Evolutionary conservation across 2,329 filamentous ascomycete species (phyloP).

Genomic region (Penicillium corylophilum): DNA sequence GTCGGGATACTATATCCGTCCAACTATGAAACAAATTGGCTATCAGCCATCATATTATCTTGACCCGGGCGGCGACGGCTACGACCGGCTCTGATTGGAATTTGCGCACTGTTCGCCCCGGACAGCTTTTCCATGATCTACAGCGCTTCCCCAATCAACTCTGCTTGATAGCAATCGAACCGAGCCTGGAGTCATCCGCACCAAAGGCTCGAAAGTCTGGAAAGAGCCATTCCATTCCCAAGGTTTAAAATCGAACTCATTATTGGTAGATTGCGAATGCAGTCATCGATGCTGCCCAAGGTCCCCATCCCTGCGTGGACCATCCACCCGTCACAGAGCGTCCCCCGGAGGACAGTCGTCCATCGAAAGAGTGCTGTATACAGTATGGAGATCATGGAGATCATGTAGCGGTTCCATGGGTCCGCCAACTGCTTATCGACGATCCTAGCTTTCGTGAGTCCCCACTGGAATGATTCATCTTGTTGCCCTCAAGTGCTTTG

Average conservation of each 20-base stretch:
- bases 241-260: background rate
- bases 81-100: background rate
- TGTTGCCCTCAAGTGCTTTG: background rate
- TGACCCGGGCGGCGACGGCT: background rate
- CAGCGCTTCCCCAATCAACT: background rate
- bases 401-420: background rate
- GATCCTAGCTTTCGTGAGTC: background rate
- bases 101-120: background rate
- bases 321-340: background rate
- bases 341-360: constrained; percentile 10
- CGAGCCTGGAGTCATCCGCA: background rate
- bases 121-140: background rate
- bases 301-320: background rate
- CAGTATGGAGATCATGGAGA: background rate
- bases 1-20: background rate
- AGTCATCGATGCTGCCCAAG: background rate
- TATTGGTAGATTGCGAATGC: constrained; percentile 1
- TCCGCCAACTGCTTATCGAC: background rate
- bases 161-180: background rate
- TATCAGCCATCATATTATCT: background rate
- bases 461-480: background rate
- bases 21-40: background rate
- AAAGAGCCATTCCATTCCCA: constrained; percentile 1
- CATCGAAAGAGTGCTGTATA: background rate
- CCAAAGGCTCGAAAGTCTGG: background rate